These are phyloP conservation scores for Penicillium sclerotigenum DNA, from an alignment of 2,329 filamentous ascomycete species.

Conservation along the genomic window DNA sequence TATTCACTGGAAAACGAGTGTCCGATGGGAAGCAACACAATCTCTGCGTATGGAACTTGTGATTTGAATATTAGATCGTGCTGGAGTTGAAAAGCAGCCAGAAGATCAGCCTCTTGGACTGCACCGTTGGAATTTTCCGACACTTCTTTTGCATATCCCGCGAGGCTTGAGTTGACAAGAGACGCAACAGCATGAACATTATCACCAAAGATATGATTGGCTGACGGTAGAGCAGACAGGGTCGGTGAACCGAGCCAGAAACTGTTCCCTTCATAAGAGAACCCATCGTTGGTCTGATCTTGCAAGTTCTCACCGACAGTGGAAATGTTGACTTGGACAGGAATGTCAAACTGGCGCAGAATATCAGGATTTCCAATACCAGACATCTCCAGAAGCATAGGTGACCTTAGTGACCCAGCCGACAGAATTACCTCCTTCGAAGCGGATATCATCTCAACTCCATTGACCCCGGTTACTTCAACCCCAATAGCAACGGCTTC, in stretches of 20 bases:
- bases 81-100: slow-evolving; percentile 26
- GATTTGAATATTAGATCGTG: slow-evolving; percentile 28
- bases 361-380: slow-evolving; percentile 51
- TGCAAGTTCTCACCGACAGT: slow-evolving; percentile 51
- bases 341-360: slow-evolving; percentile 27
- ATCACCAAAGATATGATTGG: slow-evolving; percentile 25
- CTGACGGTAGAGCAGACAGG: slow-evolving; percentile 23
- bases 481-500: slow-evolving; percentile 31
- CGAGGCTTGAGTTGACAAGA: slow-evolving; percentile 20
- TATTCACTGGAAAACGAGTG: slow-evolving; percentile 20
- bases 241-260: slow-evolving; percentile 20
- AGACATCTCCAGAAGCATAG: slow-evolving; percentile 57
- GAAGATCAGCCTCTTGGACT: slow-evolving; percentile 22
- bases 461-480: slow-evolving; percentile 26
- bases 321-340: slow-evolving; percentile 29
- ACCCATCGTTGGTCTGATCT: slow-evolving; percentile 39
- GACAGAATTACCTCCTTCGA: slow-evolving; percentile 57
- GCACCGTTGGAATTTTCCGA: slow-evolving; percentile 25
- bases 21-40: slow-evolving; percentile 22
- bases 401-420: slow-evolving; percentile 57
- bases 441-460: slow-evolving; percentile 28
- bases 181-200: slow-evolving; percentile 17
- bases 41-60: slow-evolving; percentile 25
- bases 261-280: slow-evolving; percentile 15
- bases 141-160: slow-evolving; percentile 23